phyloP scores from a whole-genome alignment of 129 eudicot species.

The Silybum marianum region DNA sequence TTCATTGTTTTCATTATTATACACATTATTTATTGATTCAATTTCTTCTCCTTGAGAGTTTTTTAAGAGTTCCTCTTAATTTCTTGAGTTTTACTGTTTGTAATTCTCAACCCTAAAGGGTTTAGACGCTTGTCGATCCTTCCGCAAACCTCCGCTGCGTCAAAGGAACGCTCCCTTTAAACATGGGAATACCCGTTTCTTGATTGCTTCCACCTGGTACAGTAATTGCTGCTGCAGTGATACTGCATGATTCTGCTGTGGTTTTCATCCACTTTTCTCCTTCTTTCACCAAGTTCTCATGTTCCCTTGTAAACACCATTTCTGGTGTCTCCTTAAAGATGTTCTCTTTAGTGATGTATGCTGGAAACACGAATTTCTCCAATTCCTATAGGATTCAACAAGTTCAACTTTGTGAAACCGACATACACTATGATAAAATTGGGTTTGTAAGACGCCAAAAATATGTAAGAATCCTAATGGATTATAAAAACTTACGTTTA shows the following conservation, averaged over 20 bases:
- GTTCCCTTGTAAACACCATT: conserved; percentile 29
- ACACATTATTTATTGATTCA: no score
- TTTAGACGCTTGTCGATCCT: no score
- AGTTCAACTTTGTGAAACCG: not conserved
- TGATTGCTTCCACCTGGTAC: conserved; percentile 31
- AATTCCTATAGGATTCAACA: conserved; percentile 17
- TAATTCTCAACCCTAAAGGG: no score
- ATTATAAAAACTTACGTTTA: not conserved
- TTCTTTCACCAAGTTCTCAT: conserved; percentile 17
- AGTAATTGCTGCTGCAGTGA: conserved; percentile 38
- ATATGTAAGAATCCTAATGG: not conserved
- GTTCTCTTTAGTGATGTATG: not conserved
- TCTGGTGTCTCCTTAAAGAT: conserved; percentile 12
- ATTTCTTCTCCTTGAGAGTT: no score
- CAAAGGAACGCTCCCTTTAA: not conserved
- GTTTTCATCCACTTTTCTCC: conserved; percentile 39
- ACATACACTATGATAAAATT: not conserved
- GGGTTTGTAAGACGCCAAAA: not conserved
- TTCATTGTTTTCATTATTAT: no score
- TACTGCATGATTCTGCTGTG: conserved; percentile 31
- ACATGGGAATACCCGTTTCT: conserved; percentile 13
- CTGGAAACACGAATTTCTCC: conserved; percentile 18
- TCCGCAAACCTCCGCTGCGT: no score
- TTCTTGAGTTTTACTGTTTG: no score
- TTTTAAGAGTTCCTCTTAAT: no score